phyloP scores from a whole-genome alignment of 768 basidiomycete genomes.

The Lyophyllum shimeji region DNA sequence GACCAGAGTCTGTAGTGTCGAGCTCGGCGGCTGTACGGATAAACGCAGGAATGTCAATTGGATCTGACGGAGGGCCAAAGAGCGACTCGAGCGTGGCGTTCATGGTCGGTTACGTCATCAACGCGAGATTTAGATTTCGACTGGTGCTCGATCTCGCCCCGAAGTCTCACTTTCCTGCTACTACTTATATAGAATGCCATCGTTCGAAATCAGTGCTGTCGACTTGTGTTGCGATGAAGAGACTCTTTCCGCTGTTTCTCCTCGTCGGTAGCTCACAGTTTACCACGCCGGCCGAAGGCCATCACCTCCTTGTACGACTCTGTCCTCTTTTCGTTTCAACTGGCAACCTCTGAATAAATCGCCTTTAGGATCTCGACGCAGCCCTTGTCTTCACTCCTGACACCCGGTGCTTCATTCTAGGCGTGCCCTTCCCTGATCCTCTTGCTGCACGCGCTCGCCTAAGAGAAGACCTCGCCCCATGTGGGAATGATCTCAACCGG shows the following conservation, averaged over 20 bases:
- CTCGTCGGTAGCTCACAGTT: not conserved
- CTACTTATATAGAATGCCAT: not conserved
- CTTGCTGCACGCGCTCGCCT: slow-evolving; percentile 6
- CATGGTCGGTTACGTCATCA: slow-evolving; percentile 11
- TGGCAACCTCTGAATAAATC: not conserved
- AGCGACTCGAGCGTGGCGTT: slow-evolving; percentile 42
- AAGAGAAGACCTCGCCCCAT: slow-evolving; percentile 10
- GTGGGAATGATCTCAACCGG: slow-evolving; percentile 13
- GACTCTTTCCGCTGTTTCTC: slow-evolving; percentile 11
- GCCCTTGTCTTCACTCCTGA: not conserved
- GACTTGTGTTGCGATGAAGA: slow-evolving; percentile 6
- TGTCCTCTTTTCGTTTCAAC: not conserved
- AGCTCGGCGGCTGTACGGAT: slow-evolving; percentile 29
- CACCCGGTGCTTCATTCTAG: slow-evolving; percentile 13
- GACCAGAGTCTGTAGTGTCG: not conserved
- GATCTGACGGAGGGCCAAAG: slow-evolving; percentile 66
- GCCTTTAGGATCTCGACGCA: slow-evolving; percentile 7
- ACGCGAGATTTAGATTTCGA: slow-evolving; percentile 2
- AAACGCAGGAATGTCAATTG: slow-evolving; percentile 47
- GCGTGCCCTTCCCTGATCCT: slow-evolving; percentile 13
- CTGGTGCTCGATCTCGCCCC: not conserved
- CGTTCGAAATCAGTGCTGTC: not conserved
- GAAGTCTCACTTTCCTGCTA: not conserved
- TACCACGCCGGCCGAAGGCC: slow-evolving; percentile 1
- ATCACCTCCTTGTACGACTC: slow-evolving; percentile 3